Percentiles rank a stretch among this genome's conserved stretches.
Evolutionary conservation across 2,329 filamentous ascomycete species (phyloP).

Genomic region (Nigrospora sphaerica): DNA sequence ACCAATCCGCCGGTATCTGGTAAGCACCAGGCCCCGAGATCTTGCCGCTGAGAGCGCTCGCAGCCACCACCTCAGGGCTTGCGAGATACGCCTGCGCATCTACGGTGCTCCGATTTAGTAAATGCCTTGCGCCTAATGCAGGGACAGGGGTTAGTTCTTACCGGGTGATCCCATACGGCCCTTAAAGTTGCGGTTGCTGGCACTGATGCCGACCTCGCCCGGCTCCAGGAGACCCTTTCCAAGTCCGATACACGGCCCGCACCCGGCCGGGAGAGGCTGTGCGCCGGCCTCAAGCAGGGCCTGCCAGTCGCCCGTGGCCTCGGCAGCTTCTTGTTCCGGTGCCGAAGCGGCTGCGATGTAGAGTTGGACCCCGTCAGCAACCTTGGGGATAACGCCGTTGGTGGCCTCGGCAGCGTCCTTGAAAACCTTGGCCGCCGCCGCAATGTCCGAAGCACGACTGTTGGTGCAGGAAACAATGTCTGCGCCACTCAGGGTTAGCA

Average conservation of each 20-base stretch:
- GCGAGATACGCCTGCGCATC: conserved; percentile 78
- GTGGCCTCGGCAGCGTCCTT: conserved; percentile 57
- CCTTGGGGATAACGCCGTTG: conserved; percentile 56
- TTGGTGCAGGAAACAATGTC: conserved; percentile 81
- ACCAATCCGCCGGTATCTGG: conserved; percentile 53
- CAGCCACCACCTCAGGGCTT: conserved; percentile 86
- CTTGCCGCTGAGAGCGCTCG: conserved; percentile 68
- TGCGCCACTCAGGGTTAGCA: no score
- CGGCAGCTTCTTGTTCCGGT: conserved; percentile 68
- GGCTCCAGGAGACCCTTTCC: conserved; percentile 69
- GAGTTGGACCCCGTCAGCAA: conserved; percentile 71
- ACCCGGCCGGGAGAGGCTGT: conserved; percentile 61
- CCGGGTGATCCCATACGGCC: conserved; percentile 75
- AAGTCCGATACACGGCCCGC: conserved; percentile 81
- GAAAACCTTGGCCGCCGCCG: conserved; percentile 79
- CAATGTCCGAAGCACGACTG: conserved; percentile 71
- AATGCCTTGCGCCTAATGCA: no score
- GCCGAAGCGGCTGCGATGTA: conserved; percentile 86
- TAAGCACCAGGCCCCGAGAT: conserved; percentile 77
- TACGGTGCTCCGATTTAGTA: no score
- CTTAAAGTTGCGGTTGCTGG: conserved; percentile 85
- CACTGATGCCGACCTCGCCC: conserved; percentile 80
- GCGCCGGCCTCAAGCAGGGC: conserved; percentile 75
- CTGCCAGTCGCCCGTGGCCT: conserved; percentile 82
- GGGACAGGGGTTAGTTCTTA: no score